Evolutionary conservation across 2,329 filamentous ascomycete genomes (phyloP).

Genomic region (Fusarium sp.): DNA sequence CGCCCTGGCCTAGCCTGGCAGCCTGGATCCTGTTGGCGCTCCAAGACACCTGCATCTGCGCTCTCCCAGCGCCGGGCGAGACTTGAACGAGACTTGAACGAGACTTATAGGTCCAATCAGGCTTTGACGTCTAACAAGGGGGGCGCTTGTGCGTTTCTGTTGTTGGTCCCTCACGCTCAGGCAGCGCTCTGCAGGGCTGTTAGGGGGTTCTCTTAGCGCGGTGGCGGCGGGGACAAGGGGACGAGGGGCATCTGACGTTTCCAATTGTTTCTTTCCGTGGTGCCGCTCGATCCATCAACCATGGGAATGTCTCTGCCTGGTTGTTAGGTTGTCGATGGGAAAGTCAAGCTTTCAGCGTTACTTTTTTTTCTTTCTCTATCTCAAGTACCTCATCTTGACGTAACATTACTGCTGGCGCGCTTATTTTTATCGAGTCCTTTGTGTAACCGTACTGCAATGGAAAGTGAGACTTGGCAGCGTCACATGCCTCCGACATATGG

Average conservation of each 20-base stretch:
- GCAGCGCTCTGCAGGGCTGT: constrained; percentile 19
- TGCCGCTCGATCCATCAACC: neutral
- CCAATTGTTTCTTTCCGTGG: constrained; percentile 19
- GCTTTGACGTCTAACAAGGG: constrained; percentile 19
- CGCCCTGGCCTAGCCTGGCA: neutral
- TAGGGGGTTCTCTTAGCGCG: constrained; percentile 31
- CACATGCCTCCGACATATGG: constrained; percentile 20
- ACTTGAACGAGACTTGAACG: constrained; percentile 19
- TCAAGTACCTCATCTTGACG: neutral
- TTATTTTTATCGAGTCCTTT: neutral
- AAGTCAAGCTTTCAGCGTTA: neutral
- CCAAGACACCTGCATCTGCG: constrained; percentile 6
- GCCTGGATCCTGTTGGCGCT: constrained; percentile 5
- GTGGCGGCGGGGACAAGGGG: constrained; percentile 29
- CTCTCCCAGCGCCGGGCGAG: neutral
- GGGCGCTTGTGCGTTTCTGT: constrained; percentile 32
- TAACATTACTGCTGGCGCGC: neutral
- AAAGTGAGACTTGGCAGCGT: constrained; percentile 13
- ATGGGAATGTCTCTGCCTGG: neutral
- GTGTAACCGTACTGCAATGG: too few species aligned
- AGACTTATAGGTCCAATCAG: constrained; percentile 26
- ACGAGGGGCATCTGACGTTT: constrained; percentile 22
- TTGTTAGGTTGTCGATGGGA: neutral
- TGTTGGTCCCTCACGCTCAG: constrained; percentile 31
- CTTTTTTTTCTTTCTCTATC: neutral